Base-by-base conservation (phyloP, 2,329 filamentous ascomycete genomes). In the Drechslera avenae region DNA sequence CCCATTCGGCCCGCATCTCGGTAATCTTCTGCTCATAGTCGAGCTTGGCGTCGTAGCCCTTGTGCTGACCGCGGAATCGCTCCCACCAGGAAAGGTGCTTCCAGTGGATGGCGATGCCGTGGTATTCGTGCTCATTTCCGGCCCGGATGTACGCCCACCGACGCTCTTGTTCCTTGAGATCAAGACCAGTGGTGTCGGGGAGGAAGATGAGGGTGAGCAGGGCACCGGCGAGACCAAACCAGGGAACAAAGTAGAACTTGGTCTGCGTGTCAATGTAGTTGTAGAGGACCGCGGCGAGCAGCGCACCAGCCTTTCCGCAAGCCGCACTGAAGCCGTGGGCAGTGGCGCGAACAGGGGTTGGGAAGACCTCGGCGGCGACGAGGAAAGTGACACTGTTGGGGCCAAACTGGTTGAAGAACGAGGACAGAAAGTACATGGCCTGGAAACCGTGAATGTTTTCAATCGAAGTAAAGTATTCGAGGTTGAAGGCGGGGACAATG, bases 371-470 rank as follows among this genome's bases (percentile, higher is more conserved):
- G 35, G 91, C 93, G 35, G 93, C 93, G 30, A 96, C 90, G 62
- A 97, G 84, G 88, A 97, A 97, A 56, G 92, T 96, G 67, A 97
- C 91, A 39, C 86, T 88, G 83, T 97, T 97, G 75, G 93, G 93
- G 10, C 93, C 93, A 69, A 97, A 97, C 74, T 97, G 93, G 83
- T 97, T 97, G 86, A 97, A 97, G 81, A 97, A 97, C 18, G 90
- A 96, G 6, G 91, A 96, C 63, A 97, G 75, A 79, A 96, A 97
- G 83, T 97, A 97, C 91, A 97, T 96, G 71, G 92, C 86, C 79
- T 97, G 92, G 86, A 97, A 97, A n/a, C 82, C 80, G 68, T 90
- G 86, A 73, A 97, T 88, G 65, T 90, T 85, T 5, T 80, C 79
- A 1, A 81, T 78, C 41, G 80, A 80, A 16, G 84, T 91, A 80